phyloP scores from a whole-genome alignment of 1,284 basidiomycete species.

The Pseudozyma sp. region DNA sequence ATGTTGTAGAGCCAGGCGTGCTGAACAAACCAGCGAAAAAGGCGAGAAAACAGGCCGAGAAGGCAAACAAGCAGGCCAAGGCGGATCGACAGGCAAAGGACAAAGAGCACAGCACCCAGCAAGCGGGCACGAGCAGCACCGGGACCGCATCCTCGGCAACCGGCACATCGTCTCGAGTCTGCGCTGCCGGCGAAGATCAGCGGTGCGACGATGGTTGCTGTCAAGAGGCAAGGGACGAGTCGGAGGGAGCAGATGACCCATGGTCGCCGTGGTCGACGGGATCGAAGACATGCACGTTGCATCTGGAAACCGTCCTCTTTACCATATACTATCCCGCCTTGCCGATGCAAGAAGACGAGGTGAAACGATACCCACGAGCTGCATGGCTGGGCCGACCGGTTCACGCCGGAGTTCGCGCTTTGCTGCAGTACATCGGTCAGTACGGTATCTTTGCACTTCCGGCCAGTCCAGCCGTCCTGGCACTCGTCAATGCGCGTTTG shows the following conservation, averaged over 20 bases:
- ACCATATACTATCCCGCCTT: constrained; percentile 57
- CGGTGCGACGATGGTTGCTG: not conserved
- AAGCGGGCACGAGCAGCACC: not conserved
- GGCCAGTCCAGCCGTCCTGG: constrained; percentile 49
- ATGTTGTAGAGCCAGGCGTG: constrained; percentile 31
- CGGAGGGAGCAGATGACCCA: constrained; percentile 5
- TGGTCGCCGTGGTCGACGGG: constrained; percentile 41
- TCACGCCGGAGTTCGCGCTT: constrained; percentile 33
- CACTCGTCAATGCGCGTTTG: constrained; percentile 37
- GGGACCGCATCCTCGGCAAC: constrained; percentile 1
- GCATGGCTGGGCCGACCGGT: constrained; percentile 60
- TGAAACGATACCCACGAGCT: constrained; percentile 31
- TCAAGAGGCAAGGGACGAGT: constrained; percentile 6
- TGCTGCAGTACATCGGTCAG: constrained; percentile 56
- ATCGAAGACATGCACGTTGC: constrained; percentile 49
- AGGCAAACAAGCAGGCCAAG: constrained; percentile 21
- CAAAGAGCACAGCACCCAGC: not conserved
- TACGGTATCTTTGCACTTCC: constrained; percentile 53
- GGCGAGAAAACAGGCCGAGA: constrained; percentile 16
- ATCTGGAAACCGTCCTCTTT: constrained; percentile 61
- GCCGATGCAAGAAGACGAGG: constrained; percentile 15
- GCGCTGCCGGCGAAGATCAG: not conserved
- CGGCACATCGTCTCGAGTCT: no score
- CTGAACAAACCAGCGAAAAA: constrained; percentile 31
- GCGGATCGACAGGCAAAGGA: constrained; percentile 17